These are phyloP conservation scores for Suillus paluster DNA, from an alignment of 768 basidiomycete genomes.

Conservation along the genomic window DNA sequence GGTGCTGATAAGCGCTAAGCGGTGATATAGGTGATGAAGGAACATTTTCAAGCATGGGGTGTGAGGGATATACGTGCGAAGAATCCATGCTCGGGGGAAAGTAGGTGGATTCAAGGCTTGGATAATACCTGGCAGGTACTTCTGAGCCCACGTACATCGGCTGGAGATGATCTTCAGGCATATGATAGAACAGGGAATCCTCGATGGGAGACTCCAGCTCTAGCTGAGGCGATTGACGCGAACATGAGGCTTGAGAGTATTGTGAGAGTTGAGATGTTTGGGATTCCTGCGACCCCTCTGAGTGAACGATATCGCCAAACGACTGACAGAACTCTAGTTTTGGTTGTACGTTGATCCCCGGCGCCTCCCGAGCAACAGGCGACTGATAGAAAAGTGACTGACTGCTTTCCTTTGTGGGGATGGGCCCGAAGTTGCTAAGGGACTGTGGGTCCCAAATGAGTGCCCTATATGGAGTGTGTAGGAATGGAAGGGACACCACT, in stretches of 20 bases:
- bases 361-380: not conserved
- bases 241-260: conserved; percentile 4
- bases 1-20: not conserved
- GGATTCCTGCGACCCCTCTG: conserved; percentile 25
- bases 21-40: conserved; percentile 10
- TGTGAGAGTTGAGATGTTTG: conserved; percentile 23
- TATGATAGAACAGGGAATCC: conserved; percentile 15
- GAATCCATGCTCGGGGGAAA: conserved; percentile 13
- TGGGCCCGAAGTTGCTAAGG: conserved; percentile 6
- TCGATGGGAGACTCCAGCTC: conserved; percentile 18
- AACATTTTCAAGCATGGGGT: conserved; percentile 15
- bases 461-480: not conserved
- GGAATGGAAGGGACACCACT: conserved; percentile 32
- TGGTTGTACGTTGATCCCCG: not conserved
- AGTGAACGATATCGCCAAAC: conserved; percentile 14
- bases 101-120: conserved; percentile 12
- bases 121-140: conserved; percentile 26
- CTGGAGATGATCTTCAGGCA: conserved; percentile 27
- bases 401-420: conserved; percentile 5
- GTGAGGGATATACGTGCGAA: conserved; percentile 24
- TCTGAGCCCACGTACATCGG: conserved; percentile 27
- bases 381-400: not conserved
- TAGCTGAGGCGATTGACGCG: conserved; percentile 21
- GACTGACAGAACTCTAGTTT: conserved; percentile 1
- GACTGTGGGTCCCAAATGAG: not conserved